Evolutionary conservation across 2,329 filamentous ascomycete species (phyloP), one percentile per base, ranked within the genome.

Genomic region (Stachybotrys chartarum): DNA sequence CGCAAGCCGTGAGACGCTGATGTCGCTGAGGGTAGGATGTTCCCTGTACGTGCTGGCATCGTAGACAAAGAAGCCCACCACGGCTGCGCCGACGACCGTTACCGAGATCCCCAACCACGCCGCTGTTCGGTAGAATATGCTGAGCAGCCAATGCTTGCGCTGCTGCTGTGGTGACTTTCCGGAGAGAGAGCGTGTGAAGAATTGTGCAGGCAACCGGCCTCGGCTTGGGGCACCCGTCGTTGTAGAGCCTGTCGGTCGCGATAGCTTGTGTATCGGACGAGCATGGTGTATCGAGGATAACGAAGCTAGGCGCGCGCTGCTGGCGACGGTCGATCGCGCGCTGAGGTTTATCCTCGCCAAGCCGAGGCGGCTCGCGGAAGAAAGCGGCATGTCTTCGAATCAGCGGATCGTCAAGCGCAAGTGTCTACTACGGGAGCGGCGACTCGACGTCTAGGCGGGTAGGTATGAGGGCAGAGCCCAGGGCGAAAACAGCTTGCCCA

Each of bases 21-120:
- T 85, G 63, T 97, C 92, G 60, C 78, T 76, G 30, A 80, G 78
- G 7, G 79, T 82, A 2, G 82, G 74, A 50, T 86, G 78, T 60
- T 91, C 87, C 57, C 83, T 85, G 75, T 99, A 99, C 14, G 94
- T 99, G 51, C 85, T 87, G 10, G 92, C 87, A 75, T 99, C 94
- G 75, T 96, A 99, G 63, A 94, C 63, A 74, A 99, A 99, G 78
- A 99, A 97, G 51, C 79, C 88, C 18, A 91, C 72, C 7, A 97
- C 79, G 6, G 88, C 78, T 4, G 80, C 74, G 39, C 88, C 86
- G 54, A 89, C 70, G 52, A 93, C 79, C 7, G 86, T 77, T 44
- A 94, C 79, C 52, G 93, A 88, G 56, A 89, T 85, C 45, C 94
- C 94, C 30, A 74, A 52, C 69, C 70, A 73, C 35, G 72, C 72